Evolutionary conservation across 2,329 filamentous ascomycete species (phyloP).

Genomic region (Botryotinia narcissicola): DNA sequence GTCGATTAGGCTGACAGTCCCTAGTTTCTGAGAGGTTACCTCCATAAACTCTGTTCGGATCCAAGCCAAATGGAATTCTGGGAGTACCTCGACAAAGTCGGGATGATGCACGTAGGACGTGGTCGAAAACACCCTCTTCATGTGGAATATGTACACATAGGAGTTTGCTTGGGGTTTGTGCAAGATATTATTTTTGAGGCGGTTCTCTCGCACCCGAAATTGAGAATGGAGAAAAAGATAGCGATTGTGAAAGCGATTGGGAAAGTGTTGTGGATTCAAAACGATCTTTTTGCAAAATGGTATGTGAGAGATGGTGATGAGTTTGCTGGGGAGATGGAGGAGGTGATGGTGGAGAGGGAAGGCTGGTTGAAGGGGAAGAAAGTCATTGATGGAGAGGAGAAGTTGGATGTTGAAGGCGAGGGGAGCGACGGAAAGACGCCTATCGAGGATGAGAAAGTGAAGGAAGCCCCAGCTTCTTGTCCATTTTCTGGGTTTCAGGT

Average conservation of each 20-base stretch:
- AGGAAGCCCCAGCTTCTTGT: neutral
- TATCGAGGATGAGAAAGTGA: neutral
- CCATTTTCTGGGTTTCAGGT: conserved; percentile 4
- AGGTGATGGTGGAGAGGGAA: conserved; percentile 13
- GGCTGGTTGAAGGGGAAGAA: conserved; percentile 17
- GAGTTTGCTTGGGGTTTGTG: conserved; percentile 69
- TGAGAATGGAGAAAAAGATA: conserved; percentile 67
- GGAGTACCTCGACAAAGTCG: conserved; percentile 82
- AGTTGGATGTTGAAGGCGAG: neutral
- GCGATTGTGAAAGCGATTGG: conserved; percentile 71
- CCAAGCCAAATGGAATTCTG: conserved; percentile 44
- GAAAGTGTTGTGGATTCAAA: conserved; percentile 86
- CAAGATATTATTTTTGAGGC: conserved; percentile 76
- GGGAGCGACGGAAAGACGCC: neutral
- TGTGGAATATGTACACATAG: conserved; percentile 75
- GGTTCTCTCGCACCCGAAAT: conserved; percentile 58
- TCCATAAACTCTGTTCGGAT: conserved; percentile 17
- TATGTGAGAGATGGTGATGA: conserved; percentile 44
- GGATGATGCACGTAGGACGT: conserved; percentile 37
- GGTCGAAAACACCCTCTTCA: conserved; percentile 16
- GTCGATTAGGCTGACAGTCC: neutral
- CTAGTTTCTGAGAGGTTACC: conserved; percentile 14
- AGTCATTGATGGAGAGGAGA: neutral
- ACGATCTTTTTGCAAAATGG: conserved; percentile 83
- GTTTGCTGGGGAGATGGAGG: conserved; percentile 15